phyloP scores from a whole-genome alignment of 768 basidiomycete genomes.

The Auricularia auricula-judae region DNA sequence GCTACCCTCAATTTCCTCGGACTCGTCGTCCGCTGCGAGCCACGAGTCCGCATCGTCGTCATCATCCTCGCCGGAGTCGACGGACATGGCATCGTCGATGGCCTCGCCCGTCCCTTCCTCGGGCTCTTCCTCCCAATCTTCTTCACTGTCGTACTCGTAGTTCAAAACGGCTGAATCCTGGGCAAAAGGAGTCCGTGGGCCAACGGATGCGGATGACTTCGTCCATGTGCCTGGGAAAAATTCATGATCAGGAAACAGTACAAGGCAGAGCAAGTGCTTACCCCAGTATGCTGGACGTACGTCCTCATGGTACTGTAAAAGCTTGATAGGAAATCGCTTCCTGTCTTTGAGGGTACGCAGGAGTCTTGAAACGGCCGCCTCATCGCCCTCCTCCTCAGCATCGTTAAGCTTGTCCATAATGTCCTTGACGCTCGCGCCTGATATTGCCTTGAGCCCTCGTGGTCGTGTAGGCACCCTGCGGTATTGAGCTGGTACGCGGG shows the following conservation, averaged over 20 bases:
- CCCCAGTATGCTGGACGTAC: slow-evolving; percentile 87
- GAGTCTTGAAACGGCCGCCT: slow-evolving; percentile 52
- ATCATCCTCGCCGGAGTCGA: not conserved
- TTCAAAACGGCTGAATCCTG: slow-evolving; percentile 70
- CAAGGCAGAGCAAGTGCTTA: slow-evolving; percentile 9
- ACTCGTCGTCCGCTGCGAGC: not conserved
- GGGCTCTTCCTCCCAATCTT: slow-evolving; percentile 86
- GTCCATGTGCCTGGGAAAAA: slow-evolving; percentile 62
- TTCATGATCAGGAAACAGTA: not conserved
- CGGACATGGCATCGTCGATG: slow-evolving; percentile 22
- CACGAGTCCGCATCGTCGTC: not conserved
- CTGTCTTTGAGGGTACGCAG: slow-evolving; percentile 53
- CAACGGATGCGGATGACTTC: slow-evolving; percentile 62
- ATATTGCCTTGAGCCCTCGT: slow-evolving; percentile 16
- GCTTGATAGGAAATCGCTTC: slow-evolving; percentile 57
- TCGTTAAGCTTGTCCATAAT: slow-evolving; percentile 58
- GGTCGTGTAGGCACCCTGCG: not conserved
- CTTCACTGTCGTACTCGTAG: slow-evolving; percentile 89
- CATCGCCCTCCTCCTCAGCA: slow-evolving; percentile 67
- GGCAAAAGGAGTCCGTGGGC: slow-evolving; percentile 74
- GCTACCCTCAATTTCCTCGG: slow-evolving; percentile 14
- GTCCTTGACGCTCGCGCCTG: slow-evolving; percentile 29
- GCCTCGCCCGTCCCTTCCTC: slow-evolving; percentile 66
- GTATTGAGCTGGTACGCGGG: slow-evolving; percentile 6
- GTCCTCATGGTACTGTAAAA: slow-evolving; percentile 75